These are phyloP conservation scores for Fomitiporia mediterranea DNA, from an alignment of 1,284 basidiomycete species.

Conservation along the genomic window DNA sequence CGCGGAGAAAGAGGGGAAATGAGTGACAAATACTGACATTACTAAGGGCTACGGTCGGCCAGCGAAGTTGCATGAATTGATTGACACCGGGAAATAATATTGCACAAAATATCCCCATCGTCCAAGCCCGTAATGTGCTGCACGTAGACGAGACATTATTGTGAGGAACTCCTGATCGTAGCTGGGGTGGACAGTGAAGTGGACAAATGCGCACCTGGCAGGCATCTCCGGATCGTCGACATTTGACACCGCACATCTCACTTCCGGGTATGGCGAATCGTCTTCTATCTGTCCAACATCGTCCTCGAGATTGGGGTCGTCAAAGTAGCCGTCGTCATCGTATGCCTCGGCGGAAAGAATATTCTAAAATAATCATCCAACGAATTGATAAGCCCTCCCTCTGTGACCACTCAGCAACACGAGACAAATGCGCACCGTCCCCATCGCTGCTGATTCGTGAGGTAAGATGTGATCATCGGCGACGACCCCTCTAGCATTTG, in stretches of 20 bases:
- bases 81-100: constrained; percentile 28
- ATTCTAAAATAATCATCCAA: background rate
- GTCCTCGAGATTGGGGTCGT: constrained; percentile 20
- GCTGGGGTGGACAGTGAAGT: background rate
- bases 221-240: constrained; percentile 22
- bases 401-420: too few species aligned
- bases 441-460: constrained; percentile 11
- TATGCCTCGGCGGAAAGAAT: constrained; percentile 10
- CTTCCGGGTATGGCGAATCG: constrained; percentile 23
- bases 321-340: constrained; percentile 14
- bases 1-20: constrained; percentile 24
- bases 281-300: constrained; percentile 19
- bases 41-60: constrained; percentile 23
- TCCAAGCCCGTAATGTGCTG: constrained; percentile 34
- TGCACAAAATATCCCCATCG: constrained; percentile 33
- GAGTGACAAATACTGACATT: constrained; percentile 16
- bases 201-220: constrained; percentile 5
- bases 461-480: constrained; percentile 10
- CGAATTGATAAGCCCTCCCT: background rate
- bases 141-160: constrained; percentile 15
- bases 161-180: background rate
- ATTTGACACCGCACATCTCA: constrained; percentile 24
- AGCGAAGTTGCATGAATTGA: constrained; percentile 35
- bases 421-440: constrained; percentile 4
- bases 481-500: constrained; percentile 1